Evolutionary conservation across 345 rosid species (phyloP).

Genomic region (Corchorus olitorius): DNA sequence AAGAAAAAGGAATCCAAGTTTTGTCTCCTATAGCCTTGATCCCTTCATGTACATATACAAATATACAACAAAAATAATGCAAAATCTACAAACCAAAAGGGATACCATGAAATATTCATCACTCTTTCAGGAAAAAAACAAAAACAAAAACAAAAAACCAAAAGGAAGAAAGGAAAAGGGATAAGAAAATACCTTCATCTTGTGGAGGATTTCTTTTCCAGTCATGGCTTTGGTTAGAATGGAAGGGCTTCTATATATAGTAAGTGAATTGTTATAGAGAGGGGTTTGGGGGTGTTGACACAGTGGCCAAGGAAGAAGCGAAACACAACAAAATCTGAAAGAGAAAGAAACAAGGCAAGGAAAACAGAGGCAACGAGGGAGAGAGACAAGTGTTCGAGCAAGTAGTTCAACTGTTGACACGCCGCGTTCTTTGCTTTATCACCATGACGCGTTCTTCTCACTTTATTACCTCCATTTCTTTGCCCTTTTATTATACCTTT

Average conservation of each 20-base stretch:
- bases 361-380: not conserved
- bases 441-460: slow-evolving; percentile 15
- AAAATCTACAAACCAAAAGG: not conserved
- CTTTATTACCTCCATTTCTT: not conserved
- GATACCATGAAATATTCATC: not conserved
- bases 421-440: slow-evolving; percentile 21
- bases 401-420: slow-evolving; percentile 23
- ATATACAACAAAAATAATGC: not conserved
- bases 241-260: slow-evolving; percentile 7
- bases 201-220: slow-evolving; percentile 69
- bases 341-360: not conserved
- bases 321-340: no score
- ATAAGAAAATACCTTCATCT: slow-evolving; percentile 62
- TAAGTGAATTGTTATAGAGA: not conserved
- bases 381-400: slow-evolving; percentile 22
- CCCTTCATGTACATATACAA: not conserved
- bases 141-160: not conserved
- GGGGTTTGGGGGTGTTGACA: not conserved
- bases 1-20: no score
- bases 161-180: slow-evolving; percentile 3
- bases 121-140: not conserved
- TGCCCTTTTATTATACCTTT: not conserved
- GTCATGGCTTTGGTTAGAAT: slow-evolving; percentile 39
- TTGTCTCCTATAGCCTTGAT: not conserved
- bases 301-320: not conserved